A percentile compares a stretch with the other conserved stretches of the same genome.
These are phyloP conservation scores for Epichloe uncinata DNA, from an alignment of 2,329 filamentous ascomycete species.

Conservation along the genomic window DNA sequence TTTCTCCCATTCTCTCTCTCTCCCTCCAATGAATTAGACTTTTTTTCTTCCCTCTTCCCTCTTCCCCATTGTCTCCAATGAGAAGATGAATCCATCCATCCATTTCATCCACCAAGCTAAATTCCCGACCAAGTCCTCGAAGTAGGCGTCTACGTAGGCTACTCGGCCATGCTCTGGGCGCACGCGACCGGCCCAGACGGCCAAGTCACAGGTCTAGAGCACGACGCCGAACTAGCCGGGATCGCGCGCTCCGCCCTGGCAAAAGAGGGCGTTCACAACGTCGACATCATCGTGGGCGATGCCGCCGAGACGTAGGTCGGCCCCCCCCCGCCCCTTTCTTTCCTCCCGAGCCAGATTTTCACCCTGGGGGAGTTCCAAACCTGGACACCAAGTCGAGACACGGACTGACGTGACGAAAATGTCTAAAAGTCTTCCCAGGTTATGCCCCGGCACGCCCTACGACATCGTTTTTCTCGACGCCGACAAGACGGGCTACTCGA, in stretches of 20 bases:
- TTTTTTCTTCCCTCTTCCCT: too few species aligned
- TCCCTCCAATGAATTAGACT: too few species aligned
- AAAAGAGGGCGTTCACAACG: conserved; percentile 28
- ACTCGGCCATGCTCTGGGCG: conserved; percentile 34
- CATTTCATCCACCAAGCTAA: neutral
- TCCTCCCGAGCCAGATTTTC: neutral
- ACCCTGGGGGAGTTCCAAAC: too few species aligned
- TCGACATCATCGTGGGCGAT: conserved; percentile 33
- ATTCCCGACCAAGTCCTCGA: conserved; percentile 26
- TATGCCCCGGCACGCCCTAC: conserved; percentile 24
- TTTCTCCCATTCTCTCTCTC: too few species aligned
- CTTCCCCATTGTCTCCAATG: too few species aligned
- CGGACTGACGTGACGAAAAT: conserved; percentile 3
- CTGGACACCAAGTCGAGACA: too few species aligned
- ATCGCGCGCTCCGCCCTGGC: conserved; percentile 25
- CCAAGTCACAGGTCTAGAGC: conserved; percentile 32
- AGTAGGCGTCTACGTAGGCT: conserved; percentile 35
- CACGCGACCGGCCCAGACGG: conserved; percentile 31
- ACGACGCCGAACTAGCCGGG: conserved; percentile 27
- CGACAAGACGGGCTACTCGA: conserved; percentile 37
- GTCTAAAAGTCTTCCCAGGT: conserved; percentile 23
- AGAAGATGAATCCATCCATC: too few species aligned
- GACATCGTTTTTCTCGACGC: conserved; percentile 43
- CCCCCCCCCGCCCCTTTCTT: neutral
- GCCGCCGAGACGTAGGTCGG: conserved; percentile 30